Conservation (phyloP, 345 rosid species). For the Syzygium aqueum region DNA sequence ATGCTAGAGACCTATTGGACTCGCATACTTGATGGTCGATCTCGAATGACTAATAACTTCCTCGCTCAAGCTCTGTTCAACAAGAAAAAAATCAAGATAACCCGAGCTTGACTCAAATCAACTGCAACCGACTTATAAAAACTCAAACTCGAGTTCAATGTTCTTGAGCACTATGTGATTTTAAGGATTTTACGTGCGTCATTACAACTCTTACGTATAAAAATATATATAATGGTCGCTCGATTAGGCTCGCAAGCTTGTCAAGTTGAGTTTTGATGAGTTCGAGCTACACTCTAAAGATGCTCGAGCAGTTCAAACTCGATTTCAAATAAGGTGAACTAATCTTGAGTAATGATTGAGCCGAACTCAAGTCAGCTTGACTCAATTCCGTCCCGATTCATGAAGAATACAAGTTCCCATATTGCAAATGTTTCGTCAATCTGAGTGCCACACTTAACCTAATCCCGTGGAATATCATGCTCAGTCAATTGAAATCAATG, state of each 20-base stretch:
- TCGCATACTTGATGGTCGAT: background rate
- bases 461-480: too few relatives aligned
- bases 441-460: too few relatives aligned
- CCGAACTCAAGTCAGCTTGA: background rate
- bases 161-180: background rate
- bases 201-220: too few relatives aligned
- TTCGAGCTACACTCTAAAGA: too few relatives aligned
- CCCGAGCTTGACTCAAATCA: background rate
- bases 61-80: background rate
- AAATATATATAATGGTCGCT: background rate
- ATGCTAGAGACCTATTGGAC: background rate
- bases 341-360: background rate
- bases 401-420: too few relatives aligned
- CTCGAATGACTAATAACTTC: background rate
- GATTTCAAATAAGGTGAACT: background rate
- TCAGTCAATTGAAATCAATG: too few relatives aligned
- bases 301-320: background rate
- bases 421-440: background rate
- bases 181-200: background rate
- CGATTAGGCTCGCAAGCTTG: background rate
- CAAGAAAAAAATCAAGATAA: background rate
- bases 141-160: fast-evolving
- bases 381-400: background rate
- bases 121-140: background rate
- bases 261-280: background rate